These are phyloP conservation scores for Rhodocollybia butyracea DNA, from an alignment of 768 basidiomycete species.

Conservation along the genomic window DNA sequence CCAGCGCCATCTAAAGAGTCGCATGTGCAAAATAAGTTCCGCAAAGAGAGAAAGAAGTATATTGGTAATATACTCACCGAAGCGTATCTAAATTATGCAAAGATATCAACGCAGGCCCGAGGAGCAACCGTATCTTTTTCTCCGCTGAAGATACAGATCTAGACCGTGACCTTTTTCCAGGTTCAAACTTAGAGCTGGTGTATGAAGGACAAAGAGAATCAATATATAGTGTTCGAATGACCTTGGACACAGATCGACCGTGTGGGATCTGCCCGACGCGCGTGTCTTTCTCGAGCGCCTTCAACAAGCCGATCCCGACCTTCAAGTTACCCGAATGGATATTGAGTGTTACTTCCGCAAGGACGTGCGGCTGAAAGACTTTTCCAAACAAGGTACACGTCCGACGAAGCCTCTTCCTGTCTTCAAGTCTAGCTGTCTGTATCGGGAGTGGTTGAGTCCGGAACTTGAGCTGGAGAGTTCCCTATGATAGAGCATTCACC, in stretches of 20 bases:
- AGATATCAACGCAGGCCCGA: neutral
- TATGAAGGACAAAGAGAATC: neutral
- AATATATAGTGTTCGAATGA: neutral
- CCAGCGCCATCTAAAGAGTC: conserved; percentile 3
- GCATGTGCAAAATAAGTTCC: neutral
- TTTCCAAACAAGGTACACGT: neutral
- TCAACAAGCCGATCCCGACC: neutral
- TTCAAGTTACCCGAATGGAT: neutral
- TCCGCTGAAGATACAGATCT: neutral
- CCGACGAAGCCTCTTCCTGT: neutral
- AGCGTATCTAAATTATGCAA: neutral
- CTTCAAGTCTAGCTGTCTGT: neutral
- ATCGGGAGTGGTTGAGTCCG: neutral
- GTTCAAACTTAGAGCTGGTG: neutral
- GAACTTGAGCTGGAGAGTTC: neutral
- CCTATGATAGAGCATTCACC: neutral
- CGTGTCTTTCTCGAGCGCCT: neutral
- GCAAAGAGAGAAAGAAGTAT: neutral
- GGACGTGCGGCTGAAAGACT: neutral
- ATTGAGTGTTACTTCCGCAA: conserved; percentile 1
- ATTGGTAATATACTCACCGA: neutral
- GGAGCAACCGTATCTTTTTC: neutral
- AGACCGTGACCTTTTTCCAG: neutral
- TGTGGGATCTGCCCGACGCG: neutral
- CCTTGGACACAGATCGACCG: neutral